Conservation (phyloP, 2,329 filamentous ascomycete species). For the Ceratocystis diversiconidia region DNA sequence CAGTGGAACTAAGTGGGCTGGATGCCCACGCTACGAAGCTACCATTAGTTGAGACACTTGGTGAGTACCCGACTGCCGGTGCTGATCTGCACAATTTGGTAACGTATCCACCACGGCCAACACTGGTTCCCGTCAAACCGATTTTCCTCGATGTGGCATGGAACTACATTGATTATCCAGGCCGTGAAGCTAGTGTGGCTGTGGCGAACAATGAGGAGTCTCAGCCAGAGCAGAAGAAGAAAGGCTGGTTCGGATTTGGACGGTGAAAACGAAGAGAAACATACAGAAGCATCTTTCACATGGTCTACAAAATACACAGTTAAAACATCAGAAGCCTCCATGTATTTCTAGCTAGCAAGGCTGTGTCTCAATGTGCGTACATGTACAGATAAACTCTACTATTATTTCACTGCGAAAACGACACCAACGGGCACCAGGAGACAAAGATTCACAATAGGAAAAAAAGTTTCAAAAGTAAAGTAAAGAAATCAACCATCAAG, state of each 20-base stretch:
- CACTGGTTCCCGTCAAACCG: constrained; percentile 79
- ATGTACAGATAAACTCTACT: background rate
- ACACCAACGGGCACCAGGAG: background rate
- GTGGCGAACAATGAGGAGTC: constrained; percentile 25
- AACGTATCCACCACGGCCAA: constrained; percentile 64
- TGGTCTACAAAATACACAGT: background rate
- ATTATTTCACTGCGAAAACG: background rate
- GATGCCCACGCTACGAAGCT: constrained; percentile 18
- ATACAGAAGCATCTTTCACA: background rate
- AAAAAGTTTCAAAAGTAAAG: background rate
- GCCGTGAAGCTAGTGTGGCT: constrained; percentile 29
- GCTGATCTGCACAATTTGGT: constrained; percentile 71
- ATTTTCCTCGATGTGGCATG: constrained; percentile 92
- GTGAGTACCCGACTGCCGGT: constrained; percentile 52
- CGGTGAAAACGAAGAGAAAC: constrained; percentile 26
- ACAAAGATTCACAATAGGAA: too few relatives aligned
- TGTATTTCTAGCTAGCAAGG: background rate
- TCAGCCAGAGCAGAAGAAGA: constrained; percentile 40
- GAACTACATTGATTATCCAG: constrained; percentile 93
- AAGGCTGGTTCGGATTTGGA: constrained; percentile 66
- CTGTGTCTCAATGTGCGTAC: background rate
- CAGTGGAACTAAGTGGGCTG: background rate
- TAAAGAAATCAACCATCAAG: constrained; percentile 16
- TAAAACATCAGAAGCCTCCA: too few relatives aligned
- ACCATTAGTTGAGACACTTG: constrained; percentile 60